A percentile compares a stretch with the other conserved stretches of the same genome.
phyloP scores from a whole-genome alignment of 805 yeast species.

The Cyberlindnera galapagoensis region DNA sequence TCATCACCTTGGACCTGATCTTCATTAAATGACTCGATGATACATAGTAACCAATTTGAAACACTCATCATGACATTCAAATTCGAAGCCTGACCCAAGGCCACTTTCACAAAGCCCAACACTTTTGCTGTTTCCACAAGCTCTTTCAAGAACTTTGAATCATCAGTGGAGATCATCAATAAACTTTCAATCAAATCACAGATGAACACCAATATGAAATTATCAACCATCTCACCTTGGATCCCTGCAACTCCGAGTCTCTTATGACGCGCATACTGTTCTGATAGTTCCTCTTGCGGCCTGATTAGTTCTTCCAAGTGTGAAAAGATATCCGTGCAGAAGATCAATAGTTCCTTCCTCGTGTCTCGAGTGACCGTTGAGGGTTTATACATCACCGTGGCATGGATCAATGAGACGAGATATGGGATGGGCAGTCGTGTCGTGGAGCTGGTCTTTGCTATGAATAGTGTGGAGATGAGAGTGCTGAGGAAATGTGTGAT shows the following conservation, averaged over 20 bases:
- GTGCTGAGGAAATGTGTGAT: slow-evolving; percentile 30
- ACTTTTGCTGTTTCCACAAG: slow-evolving; percentile 10
- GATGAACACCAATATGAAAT: slow-evolving; percentile 41
- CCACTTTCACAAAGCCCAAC: slow-evolving; percentile 28
- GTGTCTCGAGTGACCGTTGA: slow-evolving; percentile 44
- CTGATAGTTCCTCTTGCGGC: slow-evolving; percentile 21
- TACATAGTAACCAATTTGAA: slow-evolving; percentile 19
- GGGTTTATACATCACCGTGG: slow-evolving; percentile 51
- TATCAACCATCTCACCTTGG: slow-evolving; percentile 43
- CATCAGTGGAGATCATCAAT: slow-evolving; percentile 14
- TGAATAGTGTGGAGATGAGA: slow-evolving; percentile 19
- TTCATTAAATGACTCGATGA: slow-evolving; percentile 1
- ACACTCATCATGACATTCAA: slow-evolving; percentile 43
- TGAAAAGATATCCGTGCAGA: neutral
- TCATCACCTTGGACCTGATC: slow-evolving; percentile 9
- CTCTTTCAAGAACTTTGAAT: slow-evolving; percentile 5
- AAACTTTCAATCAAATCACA: slow-evolving; percentile 53
- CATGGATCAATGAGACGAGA: slow-evolving; percentile 49
- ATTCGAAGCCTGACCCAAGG: slow-evolving; percentile 46
- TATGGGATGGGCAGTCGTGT: slow-evolving; percentile 44
- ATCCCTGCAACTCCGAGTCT: slow-evolving; percentile 27
- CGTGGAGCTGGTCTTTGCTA: neutral
- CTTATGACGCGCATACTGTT: slow-evolving; percentile 16
- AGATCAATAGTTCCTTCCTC: slow-evolving; percentile 21
- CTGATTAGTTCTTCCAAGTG: slow-evolving; percentile 10